Base-by-base conservation (phyloP, 805 yeast genomes). In the Suhomyces xylopsoci region DNA sequence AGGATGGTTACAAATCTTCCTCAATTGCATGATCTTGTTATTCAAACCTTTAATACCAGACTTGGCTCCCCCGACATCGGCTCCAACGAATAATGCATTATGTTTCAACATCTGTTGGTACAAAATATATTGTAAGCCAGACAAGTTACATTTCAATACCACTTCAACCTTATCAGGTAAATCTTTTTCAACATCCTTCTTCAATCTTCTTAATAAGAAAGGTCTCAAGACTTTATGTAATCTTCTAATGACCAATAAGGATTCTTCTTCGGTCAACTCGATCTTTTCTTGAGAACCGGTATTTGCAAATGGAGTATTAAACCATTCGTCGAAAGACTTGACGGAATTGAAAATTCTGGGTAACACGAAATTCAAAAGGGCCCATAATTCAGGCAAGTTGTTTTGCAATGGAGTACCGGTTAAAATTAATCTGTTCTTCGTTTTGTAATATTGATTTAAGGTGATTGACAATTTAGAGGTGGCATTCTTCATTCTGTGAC, bases 351-450 rank as follows among this genome's bases (percentile, higher is more conserved):
- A 88, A 66, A 88, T 85, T 62, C 87, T 86, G 7, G 96, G 96
- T 56, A 88, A 77, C 19, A 87, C 93, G 61, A 88, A 88, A 66
- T 88, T 88, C 62, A 88, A 73, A 57, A 88, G 76, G 0, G 96
- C 93, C 96, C 96, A 88, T 52, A 88, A 76, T 68, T 88, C 96
- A 0, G 96, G 96, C 60, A 88, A 77, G 60, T 87, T 88, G 66
- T 88, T 88, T 65, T 88, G 96, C 55, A 88, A 78, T 19, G 96
- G 96, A 2, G 96, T 88, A 80, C 96, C 96, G 1, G 96, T 88
- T 63, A 88, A 80, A 69, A 88, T 88, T 62, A 88, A 78, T 71
- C 96, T 78, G 64, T 88, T 83, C 64, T 85, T 85, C 1, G 94
- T 85, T 58, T 81, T 85, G 62, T 89, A 88, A 62, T 82, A 87